Evolutionary conservation across 139 green algal species (phyloP).

Genomic region (Chlamydomonas eustigma): DNA sequence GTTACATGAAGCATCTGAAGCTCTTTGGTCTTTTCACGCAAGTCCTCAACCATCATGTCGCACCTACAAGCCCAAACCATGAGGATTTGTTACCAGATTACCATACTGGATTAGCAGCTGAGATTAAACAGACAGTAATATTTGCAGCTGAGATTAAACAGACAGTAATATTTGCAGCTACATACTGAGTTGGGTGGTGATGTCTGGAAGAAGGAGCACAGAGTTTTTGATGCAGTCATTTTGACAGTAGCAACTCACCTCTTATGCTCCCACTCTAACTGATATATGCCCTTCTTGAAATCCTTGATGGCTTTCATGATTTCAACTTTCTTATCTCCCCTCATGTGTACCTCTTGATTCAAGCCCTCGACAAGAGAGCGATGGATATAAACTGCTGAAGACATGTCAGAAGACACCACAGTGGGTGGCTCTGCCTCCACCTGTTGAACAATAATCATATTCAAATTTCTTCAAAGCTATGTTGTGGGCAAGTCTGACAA

Average conservation of each 20-base stretch:
- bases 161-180: too few relatives aligned
- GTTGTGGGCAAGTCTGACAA: too few relatives aligned
- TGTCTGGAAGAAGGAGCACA: too few relatives aligned
- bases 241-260: slow-evolving; percentile 4
- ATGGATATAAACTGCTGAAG: slow-evolving; percentile 44
- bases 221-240: not conserved
- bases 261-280: slow-evolving; percentile 64
- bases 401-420: slow-evolving; percentile 18
- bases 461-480: too few relatives aligned
- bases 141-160: too few relatives aligned
- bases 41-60: slow-evolving; percentile 52
- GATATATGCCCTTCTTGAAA: slow-evolving; percentile 76
- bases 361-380: slow-evolving; percentile 41
- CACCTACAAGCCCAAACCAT: not conserved
- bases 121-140: too few relatives aligned
- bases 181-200: too few relatives aligned
- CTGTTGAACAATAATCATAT: slow-evolving; percentile 17
- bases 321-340: slow-evolving; percentile 39
- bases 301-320: slow-evolving; percentile 29
- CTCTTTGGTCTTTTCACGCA: slow-evolving; percentile 53
- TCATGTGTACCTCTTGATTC: slow-evolving; percentile 46
- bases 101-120: too few relatives aligned
- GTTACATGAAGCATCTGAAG: slow-evolving; percentile 78
- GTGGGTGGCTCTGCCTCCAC: slow-evolving; percentile 20
- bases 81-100: too few relatives aligned